A percentile compares a stretch with the other conserved stretches of the same genome.
Conservation (phyloP, 208 protist species). For the Acanthamoeba royreba region DNA sequence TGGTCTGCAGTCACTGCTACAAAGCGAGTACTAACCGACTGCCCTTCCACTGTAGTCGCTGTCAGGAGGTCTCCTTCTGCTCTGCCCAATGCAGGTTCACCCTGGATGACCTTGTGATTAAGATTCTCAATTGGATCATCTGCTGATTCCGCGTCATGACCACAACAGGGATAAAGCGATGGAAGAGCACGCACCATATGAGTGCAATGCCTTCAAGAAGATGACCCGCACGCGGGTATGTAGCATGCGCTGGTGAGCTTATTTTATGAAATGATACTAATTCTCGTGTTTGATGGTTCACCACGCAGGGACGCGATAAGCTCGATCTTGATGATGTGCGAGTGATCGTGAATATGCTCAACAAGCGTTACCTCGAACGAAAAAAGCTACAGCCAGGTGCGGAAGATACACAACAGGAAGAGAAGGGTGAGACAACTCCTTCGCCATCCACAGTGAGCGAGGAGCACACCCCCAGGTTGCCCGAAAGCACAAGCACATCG, state of each 20-base stretch:
- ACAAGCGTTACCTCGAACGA: not conserved
- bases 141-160: not conserved
- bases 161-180: not conserved
- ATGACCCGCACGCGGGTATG: not conserved
- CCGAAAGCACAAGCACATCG: not conserved
- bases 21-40: not conserved
- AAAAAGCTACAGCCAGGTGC: not conserved
- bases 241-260: not conserved
- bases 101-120: not conserved
- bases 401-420: not conserved
- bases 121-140: not conserved
- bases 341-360: slow-evolving; percentile 41
- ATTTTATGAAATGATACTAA: not conserved
- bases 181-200: not conserved
- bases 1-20: not conserved
- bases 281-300: not conserved
- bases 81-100: not conserved
- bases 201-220: not conserved
- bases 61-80: not conserved
- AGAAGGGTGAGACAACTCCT: not conserved
- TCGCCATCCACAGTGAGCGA: not conserved
- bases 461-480: too few species aligned
- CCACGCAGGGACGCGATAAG: not conserved
- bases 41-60: not conserved
- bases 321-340: slow-evolving; percentile 17